These are phyloP conservation scores for Athelia sp. DNA, from an alignment of 1,284 basidiomycete species.

Conservation along the genomic window DNA sequence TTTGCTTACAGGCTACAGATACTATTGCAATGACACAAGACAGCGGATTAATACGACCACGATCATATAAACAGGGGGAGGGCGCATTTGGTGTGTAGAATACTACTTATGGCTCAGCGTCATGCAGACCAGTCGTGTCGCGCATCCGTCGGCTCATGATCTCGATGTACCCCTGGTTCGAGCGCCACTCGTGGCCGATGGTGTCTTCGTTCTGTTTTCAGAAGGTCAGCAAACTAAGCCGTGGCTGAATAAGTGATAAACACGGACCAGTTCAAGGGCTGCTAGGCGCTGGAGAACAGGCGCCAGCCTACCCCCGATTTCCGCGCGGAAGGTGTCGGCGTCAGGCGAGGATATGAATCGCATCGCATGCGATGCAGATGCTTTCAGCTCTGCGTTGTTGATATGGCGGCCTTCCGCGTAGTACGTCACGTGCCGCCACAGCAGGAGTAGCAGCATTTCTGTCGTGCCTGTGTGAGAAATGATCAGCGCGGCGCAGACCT, in stretches of 20 bases:
- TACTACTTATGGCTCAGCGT: constrained; percentile 12
- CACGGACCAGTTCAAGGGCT: constrained; percentile 45
- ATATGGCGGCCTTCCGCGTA: constrained; percentile 41
- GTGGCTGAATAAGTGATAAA: constrained; percentile 5
- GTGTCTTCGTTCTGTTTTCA: constrained; percentile 27
- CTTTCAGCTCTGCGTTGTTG: constrained; percentile 31
- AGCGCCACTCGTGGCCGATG: constrained; percentile 46
- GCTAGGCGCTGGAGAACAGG: constrained; percentile 47
- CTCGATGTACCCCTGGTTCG: constrained; percentile 59
- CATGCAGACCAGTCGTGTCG: constrained; percentile 53
- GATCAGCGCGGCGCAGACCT: constrained; percentile 1
- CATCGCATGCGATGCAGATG: constrained; percentile 44
- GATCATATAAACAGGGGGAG: no score
- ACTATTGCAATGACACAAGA: no score
- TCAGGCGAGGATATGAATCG: constrained; percentile 52
- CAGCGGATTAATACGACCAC: no score
- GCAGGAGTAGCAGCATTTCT: constrained; percentile 80
- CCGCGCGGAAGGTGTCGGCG: constrained; percentile 44
- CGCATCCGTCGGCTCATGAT: constrained; percentile 64
- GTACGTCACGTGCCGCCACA: constrained; percentile 81
- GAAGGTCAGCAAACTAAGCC: not conserved
- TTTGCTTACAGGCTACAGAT: no score
- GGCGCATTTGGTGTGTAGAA: no score
- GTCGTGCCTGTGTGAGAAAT: constrained; percentile 48
- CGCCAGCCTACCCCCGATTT: constrained; percentile 47